Conservation (phyloP, 1,284 basidiomycete genomes). For the Ustilago curta region DNA sequence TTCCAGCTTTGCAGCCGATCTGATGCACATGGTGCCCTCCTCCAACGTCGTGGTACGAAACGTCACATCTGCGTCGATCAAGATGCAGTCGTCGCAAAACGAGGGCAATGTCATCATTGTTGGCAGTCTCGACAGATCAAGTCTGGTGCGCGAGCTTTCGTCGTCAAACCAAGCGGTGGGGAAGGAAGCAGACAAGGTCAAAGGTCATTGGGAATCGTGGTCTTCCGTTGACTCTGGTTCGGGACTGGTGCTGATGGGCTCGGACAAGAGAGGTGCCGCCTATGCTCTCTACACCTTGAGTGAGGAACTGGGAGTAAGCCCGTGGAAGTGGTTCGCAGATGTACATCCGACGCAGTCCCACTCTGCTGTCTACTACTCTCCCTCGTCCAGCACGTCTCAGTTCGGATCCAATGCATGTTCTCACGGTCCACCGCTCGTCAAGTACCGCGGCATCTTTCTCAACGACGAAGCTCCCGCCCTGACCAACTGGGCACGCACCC, state of each 20-base stretch:
- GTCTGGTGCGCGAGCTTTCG: slow-evolving; percentile 18
- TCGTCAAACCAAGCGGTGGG: slow-evolving; percentile 6
- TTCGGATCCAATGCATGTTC: slow-evolving; percentile 71
- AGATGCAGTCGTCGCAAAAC: slow-evolving; percentile 4
- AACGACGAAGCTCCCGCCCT: slow-evolving; percentile 78
- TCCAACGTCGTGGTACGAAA: slow-evolving; percentile 32
- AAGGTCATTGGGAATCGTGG: slow-evolving; percentile 30
- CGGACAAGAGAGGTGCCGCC: slow-evolving; percentile 24
- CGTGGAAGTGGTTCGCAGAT: slow-evolving; percentile 44
- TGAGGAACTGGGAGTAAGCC: slow-evolving; percentile 34
- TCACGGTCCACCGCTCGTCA: slow-evolving; percentile 78
- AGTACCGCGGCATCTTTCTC: slow-evolving; percentile 77
- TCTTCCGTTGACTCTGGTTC: not conserved
- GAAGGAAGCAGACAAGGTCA: slow-evolving; percentile 7
- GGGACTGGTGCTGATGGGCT: slow-evolving; percentile 28
- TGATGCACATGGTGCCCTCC: slow-evolving; percentile 25
- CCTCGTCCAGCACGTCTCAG: not conserved
- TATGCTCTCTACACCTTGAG: slow-evolving; percentile 36
- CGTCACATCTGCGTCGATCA: slow-evolving; percentile 23
- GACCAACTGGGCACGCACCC: slow-evolving; percentile 74
- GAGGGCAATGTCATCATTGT: slow-evolving; percentile 22
- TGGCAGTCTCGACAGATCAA: slow-evolving; percentile 11
- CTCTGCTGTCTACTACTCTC: slow-evolving; percentile 24
- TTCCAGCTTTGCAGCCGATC: slow-evolving; percentile 19
- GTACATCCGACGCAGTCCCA: slow-evolving; percentile 21